Conservation (phyloP, 495 filamentous ascomycete genomes). For the Hyaloscypha variabilis region DNA sequence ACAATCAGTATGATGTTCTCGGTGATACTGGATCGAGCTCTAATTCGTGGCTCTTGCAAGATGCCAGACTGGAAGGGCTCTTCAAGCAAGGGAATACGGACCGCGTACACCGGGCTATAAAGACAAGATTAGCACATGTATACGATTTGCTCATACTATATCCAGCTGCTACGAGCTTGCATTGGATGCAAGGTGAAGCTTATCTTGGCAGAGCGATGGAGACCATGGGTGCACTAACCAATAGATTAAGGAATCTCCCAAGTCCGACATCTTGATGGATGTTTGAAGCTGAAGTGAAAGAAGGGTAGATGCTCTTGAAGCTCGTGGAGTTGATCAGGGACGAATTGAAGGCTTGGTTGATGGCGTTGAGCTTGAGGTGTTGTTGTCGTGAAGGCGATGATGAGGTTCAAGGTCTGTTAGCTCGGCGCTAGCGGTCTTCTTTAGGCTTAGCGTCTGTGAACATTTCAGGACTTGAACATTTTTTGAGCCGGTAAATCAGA, state of each 20-base stretch:
- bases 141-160: slow-evolving; percentile 4
- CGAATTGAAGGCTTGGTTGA: slow-evolving; percentile 42
- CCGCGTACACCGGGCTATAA: slow-evolving; percentile 94
- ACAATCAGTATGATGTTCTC: slow-evolving; percentile 39
- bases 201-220: slow-evolving; percentile 31
- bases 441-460: neutral
- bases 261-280: slow-evolving; percentile 24
- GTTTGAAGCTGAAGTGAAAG: slow-evolving; percentile 23
- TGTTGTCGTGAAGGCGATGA: slow-evolving; percentile 31
- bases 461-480: neutral
- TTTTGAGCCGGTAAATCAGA: neutral
- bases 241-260: slow-evolving; percentile 18
- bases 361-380: slow-evolving; percentile 43
- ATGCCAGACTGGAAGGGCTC: slow-evolving; percentile 2
- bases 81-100: slow-evolving; percentile 60
- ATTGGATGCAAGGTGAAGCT: slow-evolving; percentile 22
- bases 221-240: slow-evolving; percentile 22
- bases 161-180: slow-evolving; percentile 14
- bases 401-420: slow-evolving; percentile 25
- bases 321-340: slow-evolving; percentile 23
- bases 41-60: neutral
- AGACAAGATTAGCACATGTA: slow-evolving; percentile 43
- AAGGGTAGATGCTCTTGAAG: slow-evolving; percentile 29
- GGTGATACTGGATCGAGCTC: slow-evolving; percentile 19
- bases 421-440: neutral